Conservation (phyloP, 148 eudicot genomes). For the Rhododendron ferrugineum region DNA sequence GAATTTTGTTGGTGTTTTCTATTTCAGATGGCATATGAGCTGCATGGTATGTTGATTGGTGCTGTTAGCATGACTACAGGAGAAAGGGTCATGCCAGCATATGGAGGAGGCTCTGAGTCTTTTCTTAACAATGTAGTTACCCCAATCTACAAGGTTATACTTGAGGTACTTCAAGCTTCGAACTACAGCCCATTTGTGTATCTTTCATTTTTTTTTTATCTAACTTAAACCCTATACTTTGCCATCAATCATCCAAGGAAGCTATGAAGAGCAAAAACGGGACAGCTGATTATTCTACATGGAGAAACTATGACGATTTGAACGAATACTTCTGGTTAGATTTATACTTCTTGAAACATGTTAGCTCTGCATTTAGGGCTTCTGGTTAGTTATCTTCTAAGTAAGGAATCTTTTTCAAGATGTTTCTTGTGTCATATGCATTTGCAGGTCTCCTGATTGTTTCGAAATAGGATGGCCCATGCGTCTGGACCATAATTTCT, state of each 20-base stretch:
- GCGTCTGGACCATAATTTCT: slow-evolving; percentile 74
- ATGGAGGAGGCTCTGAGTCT: slow-evolving; percentile 68
- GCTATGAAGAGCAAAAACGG: slow-evolving; percentile 64
- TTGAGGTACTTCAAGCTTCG: slow-evolving; percentile 39
- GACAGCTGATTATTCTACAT: slow-evolving; percentile 77
- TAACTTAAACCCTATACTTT: slow-evolving; percentile 20
- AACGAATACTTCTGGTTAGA: slow-evolving; percentile 91
- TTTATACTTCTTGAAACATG: not conserved
- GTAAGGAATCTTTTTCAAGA: not conserved
- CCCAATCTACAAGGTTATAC: slow-evolving; percentile 70
- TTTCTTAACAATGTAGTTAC: slow-evolving; percentile 62
- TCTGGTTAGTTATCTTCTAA: not conserved
- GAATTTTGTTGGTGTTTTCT: slow-evolving; percentile 4
- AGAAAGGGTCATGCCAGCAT: slow-evolving; percentile 79
- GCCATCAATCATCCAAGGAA: slow-evolving; percentile 50
- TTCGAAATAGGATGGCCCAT: slow-evolving; percentile 96
- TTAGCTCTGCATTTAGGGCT: not conserved
- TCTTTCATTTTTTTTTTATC: not conserved
- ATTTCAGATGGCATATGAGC: slow-evolving; percentile 88
- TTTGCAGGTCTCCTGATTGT: slow-evolving; percentile 76
- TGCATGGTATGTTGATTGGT: slow-evolving; percentile 82
- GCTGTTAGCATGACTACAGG: slow-evolving; percentile 76
- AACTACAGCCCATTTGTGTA: not conserved
- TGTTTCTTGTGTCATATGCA: slow-evolving; percentile 11
- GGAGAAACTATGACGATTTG: slow-evolving; percentile 98